Percentiles rank a stretch among this genome's conserved stretches.
Conservation (phyloP, 2,329 filamentous ascomycete genomes). For the Arthrocladium fulminans region DNA sequence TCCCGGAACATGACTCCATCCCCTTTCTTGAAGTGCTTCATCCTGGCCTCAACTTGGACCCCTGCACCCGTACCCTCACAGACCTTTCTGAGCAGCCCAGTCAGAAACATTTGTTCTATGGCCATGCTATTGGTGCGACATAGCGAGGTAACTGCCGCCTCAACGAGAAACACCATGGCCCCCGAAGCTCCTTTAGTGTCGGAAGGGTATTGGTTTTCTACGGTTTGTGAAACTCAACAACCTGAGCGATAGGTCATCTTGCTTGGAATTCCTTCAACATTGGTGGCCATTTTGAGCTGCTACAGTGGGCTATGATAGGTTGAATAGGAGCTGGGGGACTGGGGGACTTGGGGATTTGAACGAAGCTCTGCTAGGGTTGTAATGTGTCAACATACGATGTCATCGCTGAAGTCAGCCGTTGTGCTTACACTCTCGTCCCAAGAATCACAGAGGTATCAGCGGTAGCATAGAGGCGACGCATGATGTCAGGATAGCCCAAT, state of each 20-base stretch:
- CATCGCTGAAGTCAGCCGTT: not conserved
- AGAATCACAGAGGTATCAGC: no score
- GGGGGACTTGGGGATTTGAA: no score
- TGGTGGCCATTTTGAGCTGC: conserved; percentile 13
- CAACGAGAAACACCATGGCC: conserved; percentile 49
- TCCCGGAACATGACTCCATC: conserved; percentile 50
- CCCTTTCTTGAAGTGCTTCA: conserved; percentile 39
- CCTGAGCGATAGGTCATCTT: conserved; percentile 21
- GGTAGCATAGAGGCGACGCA: no score
- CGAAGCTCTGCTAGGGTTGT: no score
- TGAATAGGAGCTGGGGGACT: no score
- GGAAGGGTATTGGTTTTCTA: conserved; percentile 44
- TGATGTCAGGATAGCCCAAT: no score
- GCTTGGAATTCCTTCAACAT: conserved; percentile 15
- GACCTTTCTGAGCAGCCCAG: conserved; percentile 42
- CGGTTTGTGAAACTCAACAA: conserved; percentile 37
- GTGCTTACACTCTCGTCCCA: no score
- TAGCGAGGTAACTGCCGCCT: conserved; percentile 51
- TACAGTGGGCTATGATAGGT: no score
- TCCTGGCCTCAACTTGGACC: conserved; percentile 19
- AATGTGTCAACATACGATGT: not conserved
- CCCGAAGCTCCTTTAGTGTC: conserved; percentile 39
- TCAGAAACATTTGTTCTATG: conserved; percentile 45
- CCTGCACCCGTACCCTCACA: conserved; percentile 51
- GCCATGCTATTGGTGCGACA: conserved; percentile 53